Percentiles rank a stretch among this genome's conserved stretches.
phyloP scores from a whole-genome alignment of 345 rosid genomes.

The Firmiana major region DNA sequence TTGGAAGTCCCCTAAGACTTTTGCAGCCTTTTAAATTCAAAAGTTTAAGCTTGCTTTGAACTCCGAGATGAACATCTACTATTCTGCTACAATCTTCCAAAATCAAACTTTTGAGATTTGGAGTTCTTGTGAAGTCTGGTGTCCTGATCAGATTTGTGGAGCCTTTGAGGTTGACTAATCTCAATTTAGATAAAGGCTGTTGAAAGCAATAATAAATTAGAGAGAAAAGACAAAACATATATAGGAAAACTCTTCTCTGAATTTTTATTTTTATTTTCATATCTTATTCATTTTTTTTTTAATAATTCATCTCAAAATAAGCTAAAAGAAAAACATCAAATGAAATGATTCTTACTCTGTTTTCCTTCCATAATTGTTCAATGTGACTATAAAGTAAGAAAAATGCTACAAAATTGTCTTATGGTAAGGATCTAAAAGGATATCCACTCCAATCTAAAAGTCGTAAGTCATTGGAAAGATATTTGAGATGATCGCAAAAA shows the following conservation, averaged over 20 bases:
- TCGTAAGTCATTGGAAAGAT: conserved; percentile 24
- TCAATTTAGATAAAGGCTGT: conserved; percentile 6
- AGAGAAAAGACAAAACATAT: not conserved
- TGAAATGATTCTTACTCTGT: conserved; percentile 8
- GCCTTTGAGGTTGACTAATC: conserved; percentile 18
- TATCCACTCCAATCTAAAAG: conserved; percentile 35
- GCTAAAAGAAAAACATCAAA: not conserved
- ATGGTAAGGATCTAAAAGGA: conserved; percentile 32
- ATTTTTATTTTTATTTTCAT: too few relatives aligned
- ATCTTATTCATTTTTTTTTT: too few relatives aligned
- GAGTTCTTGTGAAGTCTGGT: too few relatives aligned
- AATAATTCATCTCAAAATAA: not conserved
- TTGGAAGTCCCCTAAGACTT: not conserved
- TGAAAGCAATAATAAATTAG: not conserved
- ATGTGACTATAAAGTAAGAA: conserved; percentile 21
- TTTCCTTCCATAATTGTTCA: conserved; percentile 28
- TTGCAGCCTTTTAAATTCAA: not conserved
- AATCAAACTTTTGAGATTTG: too few relatives aligned
- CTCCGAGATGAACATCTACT: not conserved
- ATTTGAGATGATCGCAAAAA: conserved; percentile 12
- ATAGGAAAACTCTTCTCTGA: too few relatives aligned
- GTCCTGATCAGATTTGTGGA: not conserved
- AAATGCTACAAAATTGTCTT: conserved; percentile 30
- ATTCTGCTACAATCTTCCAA: too few relatives aligned
- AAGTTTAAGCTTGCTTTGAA: conserved; percentile 3